A percentile compares a stretch with the other conserved stretches of the same genome.
Evolutionary conservation across 2,329 filamentous ascomycete genomes (phyloP).

Genomic region (Xylariaceae sp.): DNA sequence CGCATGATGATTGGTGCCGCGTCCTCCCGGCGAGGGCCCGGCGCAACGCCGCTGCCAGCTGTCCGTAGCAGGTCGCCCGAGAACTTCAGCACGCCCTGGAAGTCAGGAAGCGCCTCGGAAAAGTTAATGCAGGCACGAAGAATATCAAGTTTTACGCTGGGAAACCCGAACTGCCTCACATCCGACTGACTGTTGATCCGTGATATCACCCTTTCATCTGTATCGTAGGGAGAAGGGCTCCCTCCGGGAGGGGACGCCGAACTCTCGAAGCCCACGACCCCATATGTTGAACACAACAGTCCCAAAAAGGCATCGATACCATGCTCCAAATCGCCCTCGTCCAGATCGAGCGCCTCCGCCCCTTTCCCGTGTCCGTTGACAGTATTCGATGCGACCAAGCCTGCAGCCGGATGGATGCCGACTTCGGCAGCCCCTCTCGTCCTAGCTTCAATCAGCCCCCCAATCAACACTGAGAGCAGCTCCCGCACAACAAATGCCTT

Average conservation of each 20-base stretch:
- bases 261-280: conserved; percentile 51
- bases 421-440: conserved; percentile 94
- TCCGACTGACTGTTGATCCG: conserved; percentile 56
- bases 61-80: conserved; percentile 79
- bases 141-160: conserved; percentile 77
- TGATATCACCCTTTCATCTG: conserved; percentile 47
- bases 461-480: conserved; percentile 74
- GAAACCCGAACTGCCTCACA: conserved; percentile 67
- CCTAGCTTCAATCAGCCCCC: conserved; percentile 80
- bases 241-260: conserved; percentile 25
- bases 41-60: conserved; percentile 73
- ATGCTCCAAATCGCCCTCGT: conserved; percentile 59
- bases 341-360: conserved; percentile 53
- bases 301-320: conserved; percentile 61
- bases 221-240: conserved; percentile 35
- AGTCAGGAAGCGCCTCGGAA: conserved; percentile 88
- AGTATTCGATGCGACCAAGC: conserved; percentile 66
- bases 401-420: conserved; percentile 89
- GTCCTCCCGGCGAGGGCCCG: conserved; percentile 62
- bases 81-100: conserved; percentile 81
- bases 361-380: conserved; percentile 44
- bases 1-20: conserved; percentile 63
- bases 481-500: conserved; percentile 87
- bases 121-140: conserved; percentile 87
- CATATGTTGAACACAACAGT: conserved; percentile 57